Evolutionary conservation across 2,329 filamentous ascomycete species (phyloP).

Genomic region (Blastomyces parvus): DNA sequence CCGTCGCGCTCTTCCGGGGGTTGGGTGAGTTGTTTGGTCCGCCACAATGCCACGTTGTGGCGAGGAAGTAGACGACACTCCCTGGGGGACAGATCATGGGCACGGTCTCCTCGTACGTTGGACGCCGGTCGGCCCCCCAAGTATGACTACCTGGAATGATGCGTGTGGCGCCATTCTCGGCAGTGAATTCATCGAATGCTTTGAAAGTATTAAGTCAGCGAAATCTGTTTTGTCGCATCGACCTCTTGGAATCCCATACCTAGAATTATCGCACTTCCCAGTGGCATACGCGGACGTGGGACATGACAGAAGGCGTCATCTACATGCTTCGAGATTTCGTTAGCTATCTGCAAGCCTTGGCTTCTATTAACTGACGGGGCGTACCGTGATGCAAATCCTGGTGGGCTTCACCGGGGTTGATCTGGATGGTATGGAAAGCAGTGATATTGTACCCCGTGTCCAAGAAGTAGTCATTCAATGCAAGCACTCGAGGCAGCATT

Average conservation of each 20-base stretch:
- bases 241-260: constrained; percentile 16
- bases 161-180: constrained; percentile 29
- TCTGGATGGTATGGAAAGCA: constrained; percentile 32
- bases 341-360: background rate
- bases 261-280: constrained; percentile 27
- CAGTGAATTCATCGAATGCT: constrained; percentile 27
- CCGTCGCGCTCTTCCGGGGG: constrained; percentile 29
- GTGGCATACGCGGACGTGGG: constrained; percentile 28
- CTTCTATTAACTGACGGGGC: background rate
- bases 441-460: constrained; percentile 30
- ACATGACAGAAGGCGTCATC: constrained; percentile 26
- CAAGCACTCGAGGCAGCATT: constrained; percentile 27
- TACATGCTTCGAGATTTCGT: constrained; percentile 4
- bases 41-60: constrained; percentile 33
- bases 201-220: constrained; percentile 15
- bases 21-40: constrained; percentile 26
- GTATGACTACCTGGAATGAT: constrained; percentile 30
- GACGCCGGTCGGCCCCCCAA: constrained; percentile 24
- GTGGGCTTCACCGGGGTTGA: constrained; percentile 32
- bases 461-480: constrained; percentile 35
- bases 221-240: background rate
- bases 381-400: constrained; percentile 30
- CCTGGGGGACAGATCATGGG: constrained; percentile 30
- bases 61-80: constrained; percentile 30
- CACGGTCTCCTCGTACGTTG: constrained; percentile 22